phyloP scores from a whole-genome alignment of 2,329 filamentous ascomycete genomes.

The Onygenales sp. region DNA sequence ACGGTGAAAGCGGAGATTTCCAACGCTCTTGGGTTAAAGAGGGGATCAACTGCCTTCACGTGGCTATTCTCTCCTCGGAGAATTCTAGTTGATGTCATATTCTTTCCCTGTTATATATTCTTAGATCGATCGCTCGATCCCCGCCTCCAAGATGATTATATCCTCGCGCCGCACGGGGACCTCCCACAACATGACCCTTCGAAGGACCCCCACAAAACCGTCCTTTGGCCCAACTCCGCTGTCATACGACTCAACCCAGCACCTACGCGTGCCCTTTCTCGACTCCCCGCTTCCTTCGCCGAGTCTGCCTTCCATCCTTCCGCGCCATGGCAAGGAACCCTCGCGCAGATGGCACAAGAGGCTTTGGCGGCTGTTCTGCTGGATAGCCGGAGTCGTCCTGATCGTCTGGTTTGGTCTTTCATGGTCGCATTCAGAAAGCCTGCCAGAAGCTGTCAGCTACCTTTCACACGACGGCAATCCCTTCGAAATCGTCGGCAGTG shows the following conservation, averaged over 20 bases:
- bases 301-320: conserved; percentile 58
- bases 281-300: conserved; percentile 63
- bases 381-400: conserved; percentile 42
- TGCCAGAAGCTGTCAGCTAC: conserved; percentile 30
- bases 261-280: conserved; percentile 52
- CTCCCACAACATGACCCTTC: conserved; percentile 18
- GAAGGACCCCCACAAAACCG: conserved; percentile 13
- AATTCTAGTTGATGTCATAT: no score
- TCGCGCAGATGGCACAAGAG: conserved; percentile 48
- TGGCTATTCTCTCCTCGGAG: no score
- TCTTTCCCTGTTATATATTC: no score
- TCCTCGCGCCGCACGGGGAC: conserved; percentile 18
- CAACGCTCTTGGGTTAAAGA: no score
- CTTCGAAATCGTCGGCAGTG: conserved; percentile 59
- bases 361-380: conserved; percentile 48
- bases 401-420: conserved; percentile 40
- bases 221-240: conserved; percentile 13
- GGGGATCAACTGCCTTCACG: no score
- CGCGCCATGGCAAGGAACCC: conserved; percentile 54
- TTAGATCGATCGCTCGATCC: no score
- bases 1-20: no score
- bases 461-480: conserved; percentile 33
- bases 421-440: conserved; percentile 16
- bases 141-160: conserved; percentile 21
- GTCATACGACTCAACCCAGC: conserved; percentile 39